Conservation (phyloP, 176 grass and related monocot genomes). For the Bromus sterilis region DNA sequence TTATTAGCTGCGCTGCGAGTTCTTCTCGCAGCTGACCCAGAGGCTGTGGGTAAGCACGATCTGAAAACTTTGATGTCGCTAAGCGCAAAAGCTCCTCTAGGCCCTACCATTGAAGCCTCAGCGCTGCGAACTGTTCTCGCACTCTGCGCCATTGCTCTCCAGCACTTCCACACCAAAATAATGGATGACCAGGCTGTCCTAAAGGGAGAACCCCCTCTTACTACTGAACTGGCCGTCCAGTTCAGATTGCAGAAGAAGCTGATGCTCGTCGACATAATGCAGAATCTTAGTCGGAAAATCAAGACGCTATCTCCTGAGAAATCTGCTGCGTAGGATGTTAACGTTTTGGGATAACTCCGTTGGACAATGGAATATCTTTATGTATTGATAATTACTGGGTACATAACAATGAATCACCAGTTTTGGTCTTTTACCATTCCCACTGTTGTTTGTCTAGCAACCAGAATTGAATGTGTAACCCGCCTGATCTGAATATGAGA, state of each 20-base stretch:
- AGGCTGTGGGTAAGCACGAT: constrained; percentile 33
- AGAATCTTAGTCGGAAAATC: constrained; percentile 63
- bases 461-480: too few species aligned
- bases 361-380: not conserved
- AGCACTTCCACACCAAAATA: constrained; percentile 93
- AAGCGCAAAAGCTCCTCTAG: constrained; percentile 32
- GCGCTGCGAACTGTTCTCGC: constrained; percentile 66
- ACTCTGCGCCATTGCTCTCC: constrained; percentile 62
- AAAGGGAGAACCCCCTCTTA: constrained; percentile 32
- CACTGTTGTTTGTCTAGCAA: too few species aligned
- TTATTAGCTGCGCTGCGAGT: constrained; percentile 79
- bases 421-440: not conserved
- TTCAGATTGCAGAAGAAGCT: constrained; percentile 91
- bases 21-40: constrained; percentile 46
- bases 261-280: constrained; percentile 65
- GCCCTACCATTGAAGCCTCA: constrained; percentile 41
- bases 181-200: constrained; percentile 78
- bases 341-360: not conserved
- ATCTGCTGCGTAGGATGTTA: constrained; percentile 1
- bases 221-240: constrained; percentile 67
- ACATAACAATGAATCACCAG: not conserved
- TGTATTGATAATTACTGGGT: not conserved
- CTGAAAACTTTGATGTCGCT: constrained; percentile 68
- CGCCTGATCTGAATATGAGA: not conserved
- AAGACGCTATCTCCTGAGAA: constrained; percentile 47